Percentiles rank a stretch among this genome's conserved stretches.
Conservation (phyloP, 805 yeast species). For the Zygotorulaspora danielsina region DNA sequence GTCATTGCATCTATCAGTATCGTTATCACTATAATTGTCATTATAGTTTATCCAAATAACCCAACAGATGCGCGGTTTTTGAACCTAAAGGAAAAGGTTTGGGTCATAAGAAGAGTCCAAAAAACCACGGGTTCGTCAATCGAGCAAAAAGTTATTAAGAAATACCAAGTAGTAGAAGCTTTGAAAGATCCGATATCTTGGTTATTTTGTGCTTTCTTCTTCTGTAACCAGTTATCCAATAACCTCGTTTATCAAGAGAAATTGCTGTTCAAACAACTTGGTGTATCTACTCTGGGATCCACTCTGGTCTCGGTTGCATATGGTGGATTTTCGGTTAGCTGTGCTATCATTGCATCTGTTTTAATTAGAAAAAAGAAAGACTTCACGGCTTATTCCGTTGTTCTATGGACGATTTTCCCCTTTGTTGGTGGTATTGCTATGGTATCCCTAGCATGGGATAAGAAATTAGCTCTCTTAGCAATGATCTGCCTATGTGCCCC, state of each 20-base stretch:
- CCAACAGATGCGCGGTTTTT: slow-evolving; percentile 51
- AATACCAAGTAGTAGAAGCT: slow-evolving; percentile 45
- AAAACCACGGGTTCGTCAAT: slow-evolving; percentile 39
- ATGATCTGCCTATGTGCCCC: slow-evolving; percentile 46
- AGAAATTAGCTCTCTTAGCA: slow-evolving; percentile 45
- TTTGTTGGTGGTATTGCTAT: slow-evolving; percentile 45
- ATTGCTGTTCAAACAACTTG: slow-evolving; percentile 44
- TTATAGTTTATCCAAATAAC: slow-evolving; percentile 49
- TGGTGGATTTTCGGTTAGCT: slow-evolving; percentile 45
- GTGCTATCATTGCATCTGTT: slow-evolving; percentile 38
- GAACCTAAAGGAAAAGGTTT: slow-evolving; percentile 45
- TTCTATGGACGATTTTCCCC: slow-evolving; percentile 41
- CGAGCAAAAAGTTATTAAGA: slow-evolving; percentile 46
- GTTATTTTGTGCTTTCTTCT: slow-evolving; percentile 40
- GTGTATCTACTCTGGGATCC: slow-evolving; percentile 41
- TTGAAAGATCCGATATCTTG: slow-evolving; percentile 47
- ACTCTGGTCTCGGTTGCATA: slow-evolving; percentile 52
- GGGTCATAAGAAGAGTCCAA: slow-evolving; percentile 45
- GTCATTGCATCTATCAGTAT: slow-evolving; percentile 56
- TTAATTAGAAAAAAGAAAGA: slow-evolving; percentile 35
- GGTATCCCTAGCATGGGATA: slow-evolving; percentile 43
- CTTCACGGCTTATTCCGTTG: slow-evolving; percentile 39
- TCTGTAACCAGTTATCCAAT: slow-evolving; percentile 48
- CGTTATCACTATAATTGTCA: slow-evolving; percentile 31
- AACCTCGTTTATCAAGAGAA: slow-evolving; percentile 51